A percentile compares a stretch with the other conserved stretches of the same genome.
phyloP scores from a whole-genome alignment of 208 protist species.

The Trypanosomatidae sp. region DNA sequence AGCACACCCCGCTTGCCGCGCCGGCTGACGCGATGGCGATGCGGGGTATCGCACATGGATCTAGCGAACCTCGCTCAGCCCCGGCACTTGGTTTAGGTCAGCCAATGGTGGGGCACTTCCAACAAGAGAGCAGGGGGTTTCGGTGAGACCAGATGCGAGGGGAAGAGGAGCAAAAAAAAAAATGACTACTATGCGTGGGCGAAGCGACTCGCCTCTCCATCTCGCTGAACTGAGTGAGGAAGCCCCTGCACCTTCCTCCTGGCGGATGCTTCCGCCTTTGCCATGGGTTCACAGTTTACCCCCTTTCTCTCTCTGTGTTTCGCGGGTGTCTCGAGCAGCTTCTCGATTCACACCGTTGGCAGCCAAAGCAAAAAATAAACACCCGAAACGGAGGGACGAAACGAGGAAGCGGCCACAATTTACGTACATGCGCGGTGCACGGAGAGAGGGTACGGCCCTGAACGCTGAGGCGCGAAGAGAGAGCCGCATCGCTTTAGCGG shows the following conservation, averaged over 20 bases:
- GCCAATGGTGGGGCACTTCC: constrained; percentile 77
- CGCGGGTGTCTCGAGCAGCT: neutral
- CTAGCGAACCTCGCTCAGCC: constrained; percentile 16
- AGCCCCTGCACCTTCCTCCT: neutral
- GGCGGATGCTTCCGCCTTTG: neutral
- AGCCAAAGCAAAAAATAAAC: neutral
- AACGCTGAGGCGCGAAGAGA: neutral
- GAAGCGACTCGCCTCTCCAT: neutral
- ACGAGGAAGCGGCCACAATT: neutral
- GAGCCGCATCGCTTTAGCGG: neutral
- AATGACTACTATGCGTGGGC: neutral
- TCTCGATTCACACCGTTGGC: neutral
- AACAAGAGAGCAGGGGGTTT: constrained; percentile 79
- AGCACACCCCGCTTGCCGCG: constrained; percentile 71
- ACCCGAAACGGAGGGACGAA: neutral
- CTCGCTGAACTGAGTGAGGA: neutral
- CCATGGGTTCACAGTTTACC: neutral
- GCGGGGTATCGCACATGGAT: constrained; percentile 36
- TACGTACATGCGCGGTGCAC: neutral
- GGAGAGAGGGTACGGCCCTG: neutral
- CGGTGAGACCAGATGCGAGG: constrained; percentile 16
- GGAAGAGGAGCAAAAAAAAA: neutral
- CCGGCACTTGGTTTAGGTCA: constrained; percentile 38
- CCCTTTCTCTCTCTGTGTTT: neutral
- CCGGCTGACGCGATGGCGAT: constrained; percentile 67